Evolutionary conservation across 768 basidiomycete species (phyloP).

Genomic region (Tulasnella sp.): DNA sequence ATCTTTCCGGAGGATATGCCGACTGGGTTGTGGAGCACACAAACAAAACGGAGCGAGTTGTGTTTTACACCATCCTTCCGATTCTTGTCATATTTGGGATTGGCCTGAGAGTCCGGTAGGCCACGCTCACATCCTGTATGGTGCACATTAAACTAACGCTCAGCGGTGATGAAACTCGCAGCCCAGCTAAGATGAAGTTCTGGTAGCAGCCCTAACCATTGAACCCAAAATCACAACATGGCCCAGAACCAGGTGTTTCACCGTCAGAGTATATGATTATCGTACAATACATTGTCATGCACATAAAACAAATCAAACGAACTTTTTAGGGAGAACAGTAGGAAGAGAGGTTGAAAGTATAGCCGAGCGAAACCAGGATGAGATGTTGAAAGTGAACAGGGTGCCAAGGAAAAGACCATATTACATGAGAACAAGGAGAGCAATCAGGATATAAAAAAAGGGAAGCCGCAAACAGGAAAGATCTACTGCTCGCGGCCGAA

Average conservation of each 20-base stretch:
- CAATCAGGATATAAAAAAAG: neutral
- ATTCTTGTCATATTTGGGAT: neutral
- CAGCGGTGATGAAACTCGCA: neutral
- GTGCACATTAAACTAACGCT: too few species aligned
- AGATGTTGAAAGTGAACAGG: too few species aligned
- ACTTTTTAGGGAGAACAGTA: neutral
- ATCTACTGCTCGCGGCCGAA: neutral
- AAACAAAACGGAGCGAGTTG: neutral
- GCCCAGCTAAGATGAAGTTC: conserved; percentile 6
- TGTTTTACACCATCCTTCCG: neutral
- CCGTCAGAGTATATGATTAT: conserved; percentile 7
- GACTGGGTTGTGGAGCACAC: conserved; percentile 6
- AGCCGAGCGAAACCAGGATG: neutral
- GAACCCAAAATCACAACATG: neutral
- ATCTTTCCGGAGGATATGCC: conserved; percentile 12
- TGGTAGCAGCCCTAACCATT: neutral
- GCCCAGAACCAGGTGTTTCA: neutral
- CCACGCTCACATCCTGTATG: neutral
- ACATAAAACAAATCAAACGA: neutral
- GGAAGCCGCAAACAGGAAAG: neutral
- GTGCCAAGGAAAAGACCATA: neutral
- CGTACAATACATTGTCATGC: conserved; percentile 7
- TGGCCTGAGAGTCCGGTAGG: conserved; percentile 8
- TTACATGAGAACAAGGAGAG: neutral
- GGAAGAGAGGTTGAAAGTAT: neutral